Base-by-base conservation (phyloP, 768 basidiomycete genomes). In the Boletus pseudopeckii region DNA sequence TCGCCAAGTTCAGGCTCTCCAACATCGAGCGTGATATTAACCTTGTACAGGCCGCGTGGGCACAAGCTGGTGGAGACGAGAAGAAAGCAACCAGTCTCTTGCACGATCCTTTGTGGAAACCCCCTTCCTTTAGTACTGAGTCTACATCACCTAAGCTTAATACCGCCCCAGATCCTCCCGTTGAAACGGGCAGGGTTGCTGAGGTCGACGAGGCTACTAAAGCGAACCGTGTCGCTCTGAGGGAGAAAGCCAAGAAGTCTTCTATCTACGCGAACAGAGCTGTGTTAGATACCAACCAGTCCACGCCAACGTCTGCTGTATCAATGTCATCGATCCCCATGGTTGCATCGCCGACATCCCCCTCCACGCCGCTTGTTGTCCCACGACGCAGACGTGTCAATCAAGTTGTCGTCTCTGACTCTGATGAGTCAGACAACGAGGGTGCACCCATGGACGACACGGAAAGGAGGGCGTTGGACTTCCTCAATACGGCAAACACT, bases 211-310 rank as follows among this genome's bases (percentile, higher is more conserved):
- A 90, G 56, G 86, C 84, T n/a, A 78, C 75, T 38, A 83, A 82
- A 59, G 86, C 85, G 2, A 81, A 77, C 57, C 78, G 85, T 55
- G 80, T 78, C 18, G 83, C 86, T 33, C 77, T 76, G 53, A 84
- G 77, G 64, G 88, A 90, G 71, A 85, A 88, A 69, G 88, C 84
- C 20, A 90, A 87, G 69, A 86, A 82, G 63, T 91, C 90, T n/a
- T 78, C 83, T 67, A 92, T 92, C 46, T 91, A 91, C 59, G 84
- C 85, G 39, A 86, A 85, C 58, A 80, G 86, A 52, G 69, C 77
- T 37, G 70, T 72, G 28, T 72, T 85, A 34, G 80, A 81, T 51
- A 71, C 69, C 45, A 80, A 72, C 49, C 72, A 72, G 26, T 67
- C 78, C 15, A 74, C 79, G 1, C 77, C 80, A 11, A 51, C 47